Percentiles rank a stretch among this genome's conserved stretches.
phyloP scores from a whole-genome alignment of 495 filamentous ascomycete genomes.

The Letharia columbiana region DNA sequence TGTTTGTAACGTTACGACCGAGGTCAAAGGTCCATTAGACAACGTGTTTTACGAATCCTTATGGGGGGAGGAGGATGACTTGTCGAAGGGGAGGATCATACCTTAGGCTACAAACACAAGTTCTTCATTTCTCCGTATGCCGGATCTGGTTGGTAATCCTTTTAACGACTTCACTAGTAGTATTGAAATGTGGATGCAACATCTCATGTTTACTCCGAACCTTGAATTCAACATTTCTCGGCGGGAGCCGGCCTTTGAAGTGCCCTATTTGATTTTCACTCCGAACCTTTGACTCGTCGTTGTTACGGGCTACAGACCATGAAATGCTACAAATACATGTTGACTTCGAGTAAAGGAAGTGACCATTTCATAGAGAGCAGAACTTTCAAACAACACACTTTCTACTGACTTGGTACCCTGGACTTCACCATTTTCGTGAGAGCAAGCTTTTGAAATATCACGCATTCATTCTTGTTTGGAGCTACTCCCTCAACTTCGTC shows the following conservation, averaged over 20 bases:
- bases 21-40: background rate
- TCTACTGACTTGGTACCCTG: too few relatives aligned
- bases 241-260: background rate
- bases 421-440: too few relatives aligned
- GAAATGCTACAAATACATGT: too few relatives aligned
- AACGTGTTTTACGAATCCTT: background rate
- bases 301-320: too few relatives aligned
- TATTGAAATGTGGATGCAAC: background rate
- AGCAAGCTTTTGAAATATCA: too few relatives aligned
- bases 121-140: background rate
- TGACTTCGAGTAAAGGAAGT: background rate
- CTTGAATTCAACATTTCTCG: too few relatives aligned
- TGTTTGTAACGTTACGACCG: conserved; percentile 15
- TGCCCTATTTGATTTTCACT: background rate
- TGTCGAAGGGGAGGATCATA: background rate
- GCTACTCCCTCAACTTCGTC: too few relatives aligned
- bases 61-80: background rate
- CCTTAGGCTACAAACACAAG: background rate
- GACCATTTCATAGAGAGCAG: background rate
- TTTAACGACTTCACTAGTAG: too few relatives aligned
- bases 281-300: too few relatives aligned
- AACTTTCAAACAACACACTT: background rate
- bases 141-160: too few relatives aligned
- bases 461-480: too few relatives aligned
- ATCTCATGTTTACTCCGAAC: background rate